Evolutionary conservation across 768 basidiomycete species (phyloP), one percentile per base, ranked within the genome.

Genomic region (Phaeotremella skinneri): DNA sequence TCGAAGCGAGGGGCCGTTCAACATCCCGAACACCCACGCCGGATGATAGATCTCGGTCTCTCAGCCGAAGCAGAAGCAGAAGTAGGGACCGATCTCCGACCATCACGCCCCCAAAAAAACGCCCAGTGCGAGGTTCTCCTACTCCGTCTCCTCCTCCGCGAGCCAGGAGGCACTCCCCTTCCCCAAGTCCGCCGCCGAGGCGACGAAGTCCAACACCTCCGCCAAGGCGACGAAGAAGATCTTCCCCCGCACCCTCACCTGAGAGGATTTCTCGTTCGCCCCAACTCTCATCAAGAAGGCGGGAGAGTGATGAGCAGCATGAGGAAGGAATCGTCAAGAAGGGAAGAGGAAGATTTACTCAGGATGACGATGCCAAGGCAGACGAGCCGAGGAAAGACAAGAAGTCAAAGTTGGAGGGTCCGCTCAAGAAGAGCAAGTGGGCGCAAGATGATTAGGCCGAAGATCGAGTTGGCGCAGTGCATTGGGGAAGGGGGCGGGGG

Each of bases 331-430:
- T 62, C 29, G 49, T 55, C 4, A 55, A 49, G 25, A 66, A 62
- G 30, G 61, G 64, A 16, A 27, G 61, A 54, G 63, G 63, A 13
- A 48, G 41, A 34, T 59, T 59, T 26, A 55, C 53, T 13, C 39
- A 26, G 37, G 66, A 59, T 49, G 68, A 64, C 16, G 49, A 56
- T 1, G 58, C 58, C 43, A 49, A 37, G 21, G 56, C 29, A 41
- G 54, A 63, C 34, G 54, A 49, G 17, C 61, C 17, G 9, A 50
- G 48, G 59, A 49, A 61, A 67, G 47, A 37, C 43, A 55, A 23
- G 53, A 66, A 43, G 57, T 67, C 42, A 52, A 68, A 62, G 62
- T 59, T 61, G 27, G 71, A 64, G 52, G 71, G 66, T n/a, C 39
- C 55, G 23, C 41, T 67, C 49, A 52, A 31, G 17, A 61, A 59